Base-by-base conservation (phyloP, 345 rosid genomes). In the Odontarrhena argentea region DNA sequence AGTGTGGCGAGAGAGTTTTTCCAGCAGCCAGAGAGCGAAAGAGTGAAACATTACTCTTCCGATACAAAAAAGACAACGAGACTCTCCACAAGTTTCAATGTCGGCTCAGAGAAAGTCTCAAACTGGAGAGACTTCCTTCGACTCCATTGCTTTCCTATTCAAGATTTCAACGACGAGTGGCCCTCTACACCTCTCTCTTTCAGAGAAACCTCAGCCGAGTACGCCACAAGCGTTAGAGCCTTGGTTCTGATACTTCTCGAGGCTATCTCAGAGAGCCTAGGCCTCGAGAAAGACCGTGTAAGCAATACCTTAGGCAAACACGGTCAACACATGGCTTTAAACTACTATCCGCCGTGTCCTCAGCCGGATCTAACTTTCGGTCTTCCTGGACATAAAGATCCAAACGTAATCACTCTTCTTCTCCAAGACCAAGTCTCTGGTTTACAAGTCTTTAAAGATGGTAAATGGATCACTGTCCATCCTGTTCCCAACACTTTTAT, bases 121-220 rank as follows among this genome's bases (percentile, higher is more conserved):
- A 89, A 84, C 69, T 92, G 97, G 97, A 92, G 96, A 67, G 98
- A 89, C 68, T 89, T 61, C 76, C 74, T 89, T 43, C 75, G 97
- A 50, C 78, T 87, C 62, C 96, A 87, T 51, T 92, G 98, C 59
- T 81, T 76, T 71, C 96, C 97, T 38, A 78, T 92, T 1, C 69
- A 81, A 34, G 83, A 84, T 12, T 85, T 75, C 63, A 58, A 82
- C 7, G 54, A 79, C 1, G 92, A 90, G 11, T 87, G 97, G 98
- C 98, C 98, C 28, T 67, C 83, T 7, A 86, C 73, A 61, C 98
- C 98, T 8, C 65, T 80, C 4, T 81, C 82, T 1, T 86, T 89
- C 78, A 80, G 82, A 85, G 57, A 84, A 28, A 74, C 50, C 8
- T 87, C 82, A 38, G 83, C 79, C 1, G 84, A 85, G 59, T 92